phyloP scores from a whole-genome alignment of 805 yeast species.

The Candida patagonica region DNA sequence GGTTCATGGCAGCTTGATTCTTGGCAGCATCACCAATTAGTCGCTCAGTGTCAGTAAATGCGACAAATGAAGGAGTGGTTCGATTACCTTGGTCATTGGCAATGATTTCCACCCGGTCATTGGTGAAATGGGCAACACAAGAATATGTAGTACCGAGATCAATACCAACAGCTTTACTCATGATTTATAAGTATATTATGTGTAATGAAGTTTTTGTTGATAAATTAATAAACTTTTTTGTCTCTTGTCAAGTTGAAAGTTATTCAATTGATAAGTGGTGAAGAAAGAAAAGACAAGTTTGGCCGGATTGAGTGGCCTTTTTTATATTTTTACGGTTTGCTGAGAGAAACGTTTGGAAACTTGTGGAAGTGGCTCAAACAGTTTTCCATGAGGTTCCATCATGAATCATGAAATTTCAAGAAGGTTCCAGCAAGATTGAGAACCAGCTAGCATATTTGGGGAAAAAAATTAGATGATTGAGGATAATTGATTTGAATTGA shows the following conservation, averaged over 20 bases:
- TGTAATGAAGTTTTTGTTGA: conserved; percentile 2
- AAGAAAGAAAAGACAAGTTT: neutral
- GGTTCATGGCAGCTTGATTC: conserved; percentile 95
- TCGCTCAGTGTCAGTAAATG: conserved; percentile 88
- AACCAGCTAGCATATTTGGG: too few species aligned
- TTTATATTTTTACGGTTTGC: neutral
- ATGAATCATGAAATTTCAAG: neutral
- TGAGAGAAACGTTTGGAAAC: too few species aligned
- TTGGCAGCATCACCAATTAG: conserved; percentile 95
- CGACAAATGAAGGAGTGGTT: conserved; percentile 93
- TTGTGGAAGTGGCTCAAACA: too few species aligned
- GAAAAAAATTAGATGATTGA: too few species aligned
- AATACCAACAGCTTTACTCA: conserved; percentile 62
- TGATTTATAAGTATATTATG: conserved; percentile 17
- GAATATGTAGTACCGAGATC: conserved; percentile 95
- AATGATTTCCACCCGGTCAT: conserved; percentile 89
- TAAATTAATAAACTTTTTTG: neutral
- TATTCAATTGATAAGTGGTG: too few species aligned
- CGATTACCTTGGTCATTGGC: conserved; percentile 99
- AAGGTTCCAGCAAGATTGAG: too few species aligned
- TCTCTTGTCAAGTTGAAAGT: too few species aligned
- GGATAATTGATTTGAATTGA: too few species aligned
- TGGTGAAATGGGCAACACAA: conserved; percentile 86
- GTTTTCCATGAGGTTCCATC: neutral
- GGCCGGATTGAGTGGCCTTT: neutral